Percentiles rank a stretch among this genome's conserved stretches.
Conservation (phyloP, 1,139 yeast genomes). For the Yamadazyma pseudoaaseri region DNA sequence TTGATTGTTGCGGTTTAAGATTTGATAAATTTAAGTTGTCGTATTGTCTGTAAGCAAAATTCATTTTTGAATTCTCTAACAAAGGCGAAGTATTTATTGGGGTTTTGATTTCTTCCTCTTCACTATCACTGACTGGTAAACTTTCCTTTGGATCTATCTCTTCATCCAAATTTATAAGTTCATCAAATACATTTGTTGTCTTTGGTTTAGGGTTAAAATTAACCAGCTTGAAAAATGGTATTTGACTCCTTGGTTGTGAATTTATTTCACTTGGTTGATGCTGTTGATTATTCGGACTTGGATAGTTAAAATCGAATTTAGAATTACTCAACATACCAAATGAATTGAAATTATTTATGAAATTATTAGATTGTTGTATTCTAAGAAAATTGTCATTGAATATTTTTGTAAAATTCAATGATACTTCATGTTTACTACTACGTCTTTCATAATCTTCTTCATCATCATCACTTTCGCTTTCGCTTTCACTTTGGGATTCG, state of each 20-base stretch:
- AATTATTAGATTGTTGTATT: constrained; percentile 26
- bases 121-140: constrained; percentile 11
- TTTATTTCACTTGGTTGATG: constrained; percentile 1
- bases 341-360: constrained; percentile 25
- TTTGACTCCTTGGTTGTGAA: constrained; percentile 10
- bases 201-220: constrained; percentile 35
- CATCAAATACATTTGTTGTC: constrained; percentile 36
- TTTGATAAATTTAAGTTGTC: constrained; percentile 45
- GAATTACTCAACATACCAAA: constrained; percentile 32
- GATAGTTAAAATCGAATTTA: constrained; percentile 4
- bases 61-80: constrained; percentile 27
- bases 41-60: constrained; percentile 45
- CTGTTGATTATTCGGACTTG: background rate
- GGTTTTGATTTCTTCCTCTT: constrained; percentile 24
- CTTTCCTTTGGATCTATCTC: constrained; percentile 17
- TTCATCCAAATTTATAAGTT: constrained; percentile 35
- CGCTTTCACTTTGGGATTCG: constrained; percentile 7
- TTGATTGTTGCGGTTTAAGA: constrained; percentile 20
- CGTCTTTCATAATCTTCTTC: constrained; percentile 10
- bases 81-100: constrained; percentile 18
- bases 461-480: constrained; percentile 10
- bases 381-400: constrained; percentile 40
- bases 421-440: constrained; percentile 14
- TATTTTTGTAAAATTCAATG: constrained; percentile 38
- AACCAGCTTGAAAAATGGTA: constrained; percentile 43